phyloP scores from a whole-genome alignment of 2,329 filamentous ascomycete species.

The Aureobasidium sp. region DNA sequence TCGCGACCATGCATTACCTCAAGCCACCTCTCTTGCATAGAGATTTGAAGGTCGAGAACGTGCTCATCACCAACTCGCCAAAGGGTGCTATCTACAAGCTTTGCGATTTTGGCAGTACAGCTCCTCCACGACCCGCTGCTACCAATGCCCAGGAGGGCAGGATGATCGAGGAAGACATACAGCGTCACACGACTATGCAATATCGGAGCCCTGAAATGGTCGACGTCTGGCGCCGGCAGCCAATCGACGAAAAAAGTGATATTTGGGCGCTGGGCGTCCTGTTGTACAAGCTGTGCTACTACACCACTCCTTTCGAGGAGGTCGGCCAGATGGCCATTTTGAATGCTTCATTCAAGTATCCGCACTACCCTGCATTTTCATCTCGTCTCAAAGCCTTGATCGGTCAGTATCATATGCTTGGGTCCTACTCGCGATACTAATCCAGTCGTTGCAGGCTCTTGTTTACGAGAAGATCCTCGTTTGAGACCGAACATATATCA shows the following conservation, averaged over 20 bases:
- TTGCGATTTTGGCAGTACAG: constrained; percentile 94
- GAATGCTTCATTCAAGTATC: constrained; percentile 91
- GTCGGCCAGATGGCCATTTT: constrained; percentile 95
- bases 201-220: constrained; percentile 99
- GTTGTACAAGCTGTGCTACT: constrained; percentile 97
- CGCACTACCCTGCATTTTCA: constrained; percentile 80
- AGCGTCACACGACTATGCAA: constrained; percentile 93
- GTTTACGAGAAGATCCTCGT: constrained; percentile 78
- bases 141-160: constrained; percentile 82
- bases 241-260: constrained; percentile 97
- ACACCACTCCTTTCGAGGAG: constrained; percentile 97
- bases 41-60: constrained; percentile 96
- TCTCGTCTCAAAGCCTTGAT: constrained; percentile 85
- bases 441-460: constrained; percentile 55
- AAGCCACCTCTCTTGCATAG: constrained; percentile 88
- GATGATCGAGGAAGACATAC: constrained; percentile 91
- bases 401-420: constrained; percentile 49
- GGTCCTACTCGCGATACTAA: constrained; percentile 13
- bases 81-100: constrained; percentile 79
- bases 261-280: constrained; percentile 96
- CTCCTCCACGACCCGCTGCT: constrained; percentile 74
- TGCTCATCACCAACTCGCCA: constrained; percentile 64
- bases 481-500: constrained; percentile 89
- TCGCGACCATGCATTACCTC: constrained; percentile 98
- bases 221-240: constrained; percentile 91